Conservation (phyloP, 345 rosid genomes). For the Mercurialis annua region DNA sequence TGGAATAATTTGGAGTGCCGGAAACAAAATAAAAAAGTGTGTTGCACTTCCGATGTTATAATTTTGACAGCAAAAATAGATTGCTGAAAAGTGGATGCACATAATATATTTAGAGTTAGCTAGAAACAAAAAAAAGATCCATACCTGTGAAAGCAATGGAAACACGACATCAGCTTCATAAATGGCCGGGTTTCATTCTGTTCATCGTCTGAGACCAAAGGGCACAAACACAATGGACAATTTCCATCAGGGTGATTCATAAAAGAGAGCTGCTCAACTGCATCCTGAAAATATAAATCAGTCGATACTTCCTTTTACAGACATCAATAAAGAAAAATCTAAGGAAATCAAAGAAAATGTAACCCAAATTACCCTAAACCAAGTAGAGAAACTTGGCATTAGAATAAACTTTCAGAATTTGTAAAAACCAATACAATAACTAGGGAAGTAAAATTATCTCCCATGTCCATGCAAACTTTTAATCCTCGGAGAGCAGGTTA, state of each 20-base stretch:
- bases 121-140: slow-evolving; percentile 4
- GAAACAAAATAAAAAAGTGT: slow-evolving; percentile 10
- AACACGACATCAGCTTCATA: slow-evolving; percentile 99
- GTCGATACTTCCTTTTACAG: slow-evolving; percentile 8
- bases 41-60: not conserved
- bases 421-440: not conserved
- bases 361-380: not conserved
- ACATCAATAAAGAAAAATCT: not conserved
- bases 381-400: not conserved
- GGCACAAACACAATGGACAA: slow-evolving; percentile 76
- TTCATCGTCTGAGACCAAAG: slow-evolving; percentile 57
- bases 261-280: slow-evolving; percentile 68
- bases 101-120: not conserved
- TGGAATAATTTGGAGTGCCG: slow-evolving; percentile 28
- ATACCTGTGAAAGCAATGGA: slow-evolving; percentile 91
- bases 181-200: slow-evolving; percentile 48
- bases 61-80: not conserved
- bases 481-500: not conserved
- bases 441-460: not conserved
- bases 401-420: not conserved
- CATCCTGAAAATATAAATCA: slow-evolving; percentile 53
- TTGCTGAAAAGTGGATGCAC: not conserved
- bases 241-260: slow-evolving; percentile 94
- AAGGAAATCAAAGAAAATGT: not conserved
- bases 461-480: not conserved